Evolutionary conservation across 179 eudicot genomes (phyloP), one percentile per base, ranked within the genome.

Genomic region (Sideroxylon spinosum): DNA sequence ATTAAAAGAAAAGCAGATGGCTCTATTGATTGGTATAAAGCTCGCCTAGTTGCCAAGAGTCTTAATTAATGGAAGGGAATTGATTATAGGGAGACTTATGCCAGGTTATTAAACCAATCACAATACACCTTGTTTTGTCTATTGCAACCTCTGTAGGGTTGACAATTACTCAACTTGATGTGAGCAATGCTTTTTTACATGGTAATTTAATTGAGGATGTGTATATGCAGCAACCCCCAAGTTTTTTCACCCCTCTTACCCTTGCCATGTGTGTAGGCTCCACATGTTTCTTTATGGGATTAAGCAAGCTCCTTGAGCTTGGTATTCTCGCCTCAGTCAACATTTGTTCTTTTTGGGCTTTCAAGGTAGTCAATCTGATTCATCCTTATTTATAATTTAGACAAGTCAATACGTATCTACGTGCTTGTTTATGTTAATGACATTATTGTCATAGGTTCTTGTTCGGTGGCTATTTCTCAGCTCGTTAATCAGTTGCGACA

Each of bases 171-270:
- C 74, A 70, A 49, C n/a, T 70, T 14, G 74, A 70, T 49, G 57
- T 46, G n/a, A 70, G 48, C 49, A 70, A 70, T 20, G 74, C 74
- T 2, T 70, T 70, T 19, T 9, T 70, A 1, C 74, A 70, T 70
- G 59, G 74, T 2, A 59, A 6, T 22, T 22, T 68, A 11, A 29
- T 0, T 1, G 55, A 68, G 52, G 20, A 44, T 11, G 46, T 68
- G 9, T 46, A 37, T 22, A 48, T 48, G 74, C 28, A 44, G 2
- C 74, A 70, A 49, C 59, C 59, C 5, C 74, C 59, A 16, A 28
- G 16, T 52, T 14, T 44, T 70, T 52, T 3, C 14, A 66, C 9
- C 19, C 70, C 8, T 7, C 32, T 66, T 26, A 22, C 17, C 70
- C 70, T 66, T 1, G 11, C 26, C 70, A 66, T 26, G 32, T 66